phyloP scores from a whole-genome alignment of 169 alveolate species.

The Plasmodium berghei region DNA sequence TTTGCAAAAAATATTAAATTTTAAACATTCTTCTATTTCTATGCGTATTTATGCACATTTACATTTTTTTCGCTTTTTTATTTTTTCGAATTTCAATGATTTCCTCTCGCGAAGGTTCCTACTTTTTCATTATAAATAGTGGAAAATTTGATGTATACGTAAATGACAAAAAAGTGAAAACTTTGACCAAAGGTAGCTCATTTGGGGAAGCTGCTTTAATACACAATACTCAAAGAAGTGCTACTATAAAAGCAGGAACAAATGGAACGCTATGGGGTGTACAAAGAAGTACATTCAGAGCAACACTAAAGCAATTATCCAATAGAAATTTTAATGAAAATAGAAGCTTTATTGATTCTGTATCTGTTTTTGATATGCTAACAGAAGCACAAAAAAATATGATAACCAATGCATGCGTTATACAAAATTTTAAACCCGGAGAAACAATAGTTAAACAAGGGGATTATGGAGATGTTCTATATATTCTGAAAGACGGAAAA shows the following conservation, averaged over 20 bases:
- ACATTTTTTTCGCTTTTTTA: conserved; percentile 2
- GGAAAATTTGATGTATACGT: conserved; percentile 92
- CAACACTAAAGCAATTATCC: conserved; percentile 90
- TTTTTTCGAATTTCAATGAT: not conserved
- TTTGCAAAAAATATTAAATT: not conserved
- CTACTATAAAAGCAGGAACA: conserved; percentile 93
- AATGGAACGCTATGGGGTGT: conserved; percentile 95
- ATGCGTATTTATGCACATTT: not conserved
- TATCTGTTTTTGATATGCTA: conserved; percentile 90
- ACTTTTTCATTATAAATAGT: conserved; percentile 89
- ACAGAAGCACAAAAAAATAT: conserved; percentile 92
- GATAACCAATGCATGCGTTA: conserved; percentile 92
- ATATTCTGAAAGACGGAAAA: conserved; percentile 91
- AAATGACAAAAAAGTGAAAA: conserved; percentile 90
- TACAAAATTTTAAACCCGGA: conserved; percentile 86
- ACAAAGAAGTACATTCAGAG: conserved; percentile 93
- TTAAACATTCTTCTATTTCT: not conserved
- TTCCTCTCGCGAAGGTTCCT: conserved; percentile 81
- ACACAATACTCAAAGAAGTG: conserved; percentile 98
- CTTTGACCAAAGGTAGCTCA: conserved; percentile 93
- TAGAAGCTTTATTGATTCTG: conserved; percentile 90
- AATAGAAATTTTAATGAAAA: conserved; percentile 92
- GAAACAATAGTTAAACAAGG: conserved; percentile 93
- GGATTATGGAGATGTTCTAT: conserved; percentile 93
- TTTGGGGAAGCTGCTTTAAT: conserved; percentile 99